Conservation (phyloP, 768 basidiomycete species). For the Boletus reticuloceps region DNA sequence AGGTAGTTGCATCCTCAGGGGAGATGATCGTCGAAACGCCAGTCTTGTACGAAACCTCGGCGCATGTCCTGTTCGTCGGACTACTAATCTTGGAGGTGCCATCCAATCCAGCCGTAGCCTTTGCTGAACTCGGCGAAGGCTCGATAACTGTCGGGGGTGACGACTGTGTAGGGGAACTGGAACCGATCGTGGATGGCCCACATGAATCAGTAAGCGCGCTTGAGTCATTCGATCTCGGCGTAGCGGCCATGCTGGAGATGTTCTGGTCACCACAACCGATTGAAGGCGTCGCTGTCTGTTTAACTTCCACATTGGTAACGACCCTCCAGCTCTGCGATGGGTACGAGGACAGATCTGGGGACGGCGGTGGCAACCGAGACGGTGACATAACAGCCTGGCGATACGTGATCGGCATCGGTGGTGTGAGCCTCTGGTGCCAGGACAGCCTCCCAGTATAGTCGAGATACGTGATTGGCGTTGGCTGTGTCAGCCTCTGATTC, state of each 20-base stretch:
- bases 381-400: no score
- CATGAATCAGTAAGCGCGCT: neutral
- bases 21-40: neutral
- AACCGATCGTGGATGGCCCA: neutral
- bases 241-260: no score
- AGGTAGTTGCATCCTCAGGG: neutral
- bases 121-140: neutral
- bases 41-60: neutral
- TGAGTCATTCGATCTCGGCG: no score
- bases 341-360: slow-evolving; percentile 1
- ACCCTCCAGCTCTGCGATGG: slow-evolving; percentile 7
- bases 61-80: neutral
- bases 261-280: neutral
- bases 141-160: neutral
- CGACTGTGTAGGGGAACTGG: neutral
- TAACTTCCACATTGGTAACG: neutral
- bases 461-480: neutral
- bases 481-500: neutral
- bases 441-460: no score
- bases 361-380: neutral
- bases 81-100: neutral
- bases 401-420: no score
- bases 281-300: neutral
- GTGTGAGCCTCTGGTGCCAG: no score
- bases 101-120: neutral